Conservation (phyloP, 805 yeast species). For the Komagataella pastoris region DNA sequence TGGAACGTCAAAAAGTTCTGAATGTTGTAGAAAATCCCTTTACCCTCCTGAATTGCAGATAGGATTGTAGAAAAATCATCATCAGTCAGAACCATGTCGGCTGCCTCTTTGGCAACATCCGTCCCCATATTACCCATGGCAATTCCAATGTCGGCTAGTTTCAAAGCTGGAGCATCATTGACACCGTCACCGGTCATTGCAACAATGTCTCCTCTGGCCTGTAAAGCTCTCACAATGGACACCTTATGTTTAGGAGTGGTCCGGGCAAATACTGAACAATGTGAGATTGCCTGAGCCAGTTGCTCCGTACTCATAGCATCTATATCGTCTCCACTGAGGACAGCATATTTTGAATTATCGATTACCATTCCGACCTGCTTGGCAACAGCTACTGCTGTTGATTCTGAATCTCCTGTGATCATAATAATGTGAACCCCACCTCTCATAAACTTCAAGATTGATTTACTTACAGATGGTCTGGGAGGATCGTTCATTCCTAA, state of each 20-base stretch:
- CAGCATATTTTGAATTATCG: constrained; percentile 46
- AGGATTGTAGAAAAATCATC: constrained; percentile 93
- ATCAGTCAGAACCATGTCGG: constrained; percentile 94
- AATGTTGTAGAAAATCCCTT: constrained; percentile 91
- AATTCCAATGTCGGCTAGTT: constrained; percentile 94
- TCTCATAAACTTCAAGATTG: constrained; percentile 62
- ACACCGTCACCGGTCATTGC: constrained; percentile 99
- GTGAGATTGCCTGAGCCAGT: constrained; percentile 61
- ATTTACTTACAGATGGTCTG: constrained; percentile 67
- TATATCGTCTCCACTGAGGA: constrained; percentile 75
- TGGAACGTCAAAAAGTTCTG: constrained; percentile 93
- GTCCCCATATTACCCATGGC: constrained; percentile 99
- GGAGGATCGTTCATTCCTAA: constrained; percentile 98
- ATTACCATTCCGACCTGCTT: constrained; percentile 82
- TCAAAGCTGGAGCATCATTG: constrained; percentile 95
- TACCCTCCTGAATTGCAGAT: constrained; percentile 93
- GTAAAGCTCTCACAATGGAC: constrained; percentile 79
- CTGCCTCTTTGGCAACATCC: constrained; percentile 97
- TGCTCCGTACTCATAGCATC: constrained; percentile 63
- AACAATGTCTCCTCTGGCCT: constrained; percentile 84
- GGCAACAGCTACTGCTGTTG: constrained; percentile 79
- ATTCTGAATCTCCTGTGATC: constrained; percentile 93
- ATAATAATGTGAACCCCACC: constrained; percentile 97
- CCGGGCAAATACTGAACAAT: constrained; percentile 85
- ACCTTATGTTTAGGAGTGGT: constrained; percentile 93